A percentile compares a stretch with the other conserved stretches of the same genome.
phyloP scores from a whole-genome alignment of 176 grass and related monocot genomes.

The barley (Hordeum vulgare) region DNA sequence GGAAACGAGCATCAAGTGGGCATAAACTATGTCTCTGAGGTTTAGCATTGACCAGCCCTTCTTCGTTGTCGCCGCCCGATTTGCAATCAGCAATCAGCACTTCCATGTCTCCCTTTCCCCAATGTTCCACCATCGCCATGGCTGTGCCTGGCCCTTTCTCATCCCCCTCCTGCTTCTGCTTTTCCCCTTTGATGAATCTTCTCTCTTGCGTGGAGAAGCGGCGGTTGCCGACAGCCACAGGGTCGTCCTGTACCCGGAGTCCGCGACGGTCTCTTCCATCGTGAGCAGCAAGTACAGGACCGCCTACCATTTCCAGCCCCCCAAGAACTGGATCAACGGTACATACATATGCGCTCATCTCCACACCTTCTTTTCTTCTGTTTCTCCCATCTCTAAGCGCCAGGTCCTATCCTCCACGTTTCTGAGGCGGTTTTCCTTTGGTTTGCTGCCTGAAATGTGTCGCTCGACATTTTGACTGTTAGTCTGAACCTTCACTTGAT shows the following conservation, averaged over 20 bases:
- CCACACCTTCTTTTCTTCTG: background rate
- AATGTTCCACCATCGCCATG: background rate
- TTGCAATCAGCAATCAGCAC: background rate
- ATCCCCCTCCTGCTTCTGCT: background rate
- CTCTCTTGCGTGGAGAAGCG: too few species aligned
- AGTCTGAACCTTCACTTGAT: background rate
- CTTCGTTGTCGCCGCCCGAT: background rate
- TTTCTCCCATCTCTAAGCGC: background rate
- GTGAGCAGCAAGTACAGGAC: background rate
- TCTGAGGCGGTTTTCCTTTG: background rate
- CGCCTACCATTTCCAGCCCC: background rate
- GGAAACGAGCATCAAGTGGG: background rate
- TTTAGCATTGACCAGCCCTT: background rate
- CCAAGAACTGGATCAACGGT: slow-evolving; percentile 8
- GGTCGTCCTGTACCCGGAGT: background rate
- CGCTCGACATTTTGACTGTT: background rate
- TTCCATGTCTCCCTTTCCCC: background rate
- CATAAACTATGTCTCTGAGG: background rate
- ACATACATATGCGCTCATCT: background rate
- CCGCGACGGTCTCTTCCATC: background rate
- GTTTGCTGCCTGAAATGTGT: background rate
- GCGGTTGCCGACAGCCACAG: background rate
- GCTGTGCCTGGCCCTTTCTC: background rate
- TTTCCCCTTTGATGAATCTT: background rate
- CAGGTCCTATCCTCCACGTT: background rate